phyloP scores from a whole-genome alignment of 2,329 filamentous ascomycete genomes.

The Intubia oerlemansii region DNA sequence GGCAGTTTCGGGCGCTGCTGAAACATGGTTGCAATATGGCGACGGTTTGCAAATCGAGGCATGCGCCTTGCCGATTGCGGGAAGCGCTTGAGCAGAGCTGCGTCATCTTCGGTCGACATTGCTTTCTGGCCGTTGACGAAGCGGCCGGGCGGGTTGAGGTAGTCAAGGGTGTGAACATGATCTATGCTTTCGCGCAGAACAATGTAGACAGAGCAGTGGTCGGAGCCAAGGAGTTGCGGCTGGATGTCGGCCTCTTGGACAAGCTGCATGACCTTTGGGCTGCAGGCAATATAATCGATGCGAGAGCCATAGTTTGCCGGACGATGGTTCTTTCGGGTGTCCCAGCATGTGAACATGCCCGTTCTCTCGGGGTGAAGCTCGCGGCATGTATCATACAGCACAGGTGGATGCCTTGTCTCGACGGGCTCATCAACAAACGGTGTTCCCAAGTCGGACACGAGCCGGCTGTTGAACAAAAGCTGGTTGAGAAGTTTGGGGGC shows the following conservation, averaged over 20 bases:
- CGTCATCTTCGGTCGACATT: constrained; percentile 1
- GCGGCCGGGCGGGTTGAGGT: constrained; percentile 57
- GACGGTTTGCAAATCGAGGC: constrained; percentile 67
- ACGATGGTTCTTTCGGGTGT: constrained; percentile 85
- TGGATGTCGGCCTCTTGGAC: constrained; percentile 58
- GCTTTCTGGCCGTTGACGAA: constrained; percentile 35
- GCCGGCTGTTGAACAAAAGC: constrained; percentile 48
- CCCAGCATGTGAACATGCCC: constrained; percentile 97
- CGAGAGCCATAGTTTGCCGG: constrained; percentile 82
- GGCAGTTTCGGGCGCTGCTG: neutral
- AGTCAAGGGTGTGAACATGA: constrained; percentile 37
- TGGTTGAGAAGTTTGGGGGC: constrained; percentile 68
- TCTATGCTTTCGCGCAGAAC: constrained; percentile 42
- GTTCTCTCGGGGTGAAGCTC: constrained; percentile 56
- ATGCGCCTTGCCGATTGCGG: constrained; percentile 65
- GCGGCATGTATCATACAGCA: constrained; percentile 69
- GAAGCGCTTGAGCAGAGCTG: constrained; percentile 21
- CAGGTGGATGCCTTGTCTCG: constrained; percentile 18
- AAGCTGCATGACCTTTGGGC: constrained; percentile 51
- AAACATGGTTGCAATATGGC: constrained; percentile 90
- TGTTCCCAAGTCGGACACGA: constrained; percentile 37
- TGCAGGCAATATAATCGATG: constrained; percentile 87
- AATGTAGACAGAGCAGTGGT: constrained; percentile 87
- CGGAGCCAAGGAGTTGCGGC: constrained; percentile 81
- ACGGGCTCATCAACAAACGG: constrained; percentile 23